phyloP scores from a whole-genome alignment of 352 stramenopile species.

The Pythium guiyangense region DNA sequence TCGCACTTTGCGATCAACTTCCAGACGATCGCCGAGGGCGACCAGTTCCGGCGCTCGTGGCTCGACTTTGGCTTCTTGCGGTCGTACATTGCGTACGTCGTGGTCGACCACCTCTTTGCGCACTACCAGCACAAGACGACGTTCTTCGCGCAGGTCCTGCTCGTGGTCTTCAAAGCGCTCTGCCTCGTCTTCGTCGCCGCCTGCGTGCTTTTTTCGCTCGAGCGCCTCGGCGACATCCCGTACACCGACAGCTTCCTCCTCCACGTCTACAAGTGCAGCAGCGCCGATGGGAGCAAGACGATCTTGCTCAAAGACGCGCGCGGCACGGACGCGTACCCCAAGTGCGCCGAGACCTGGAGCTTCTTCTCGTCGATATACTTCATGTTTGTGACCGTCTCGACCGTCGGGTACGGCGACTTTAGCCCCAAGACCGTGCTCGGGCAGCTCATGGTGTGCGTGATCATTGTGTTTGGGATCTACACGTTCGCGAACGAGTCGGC shows the following conservation, averaged over 20 bases:
- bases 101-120: slow-evolving; percentile 67
- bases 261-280: slow-evolving; percentile 83
- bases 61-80: slow-evolving; percentile 85
- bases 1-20: slow-evolving; percentile 80
- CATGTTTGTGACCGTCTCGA: slow-evolving; percentile 87
- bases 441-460: slow-evolving; percentile 68
- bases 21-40: slow-evolving; percentile 54
- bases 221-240: slow-evolving; percentile 77
- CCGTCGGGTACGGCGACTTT: slow-evolving; percentile 85
- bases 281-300: slow-evolving; percentile 30
- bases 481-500: slow-evolving; percentile 83
- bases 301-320: slow-evolving; percentile 52
- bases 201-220: slow-evolving; percentile 79
- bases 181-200: slow-evolving; percentile 83
- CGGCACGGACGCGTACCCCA: slow-evolving; percentile 39
- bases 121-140: slow-evolving; percentile 69
- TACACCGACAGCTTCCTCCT: slow-evolving; percentile 80
- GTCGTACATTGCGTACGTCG: slow-evolving; percentile 81
- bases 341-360: slow-evolving; percentile 78
- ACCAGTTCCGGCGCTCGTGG: slow-evolving; percentile 63
- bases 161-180: slow-evolving; percentile 72
- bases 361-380: slow-evolving; percentile 89
- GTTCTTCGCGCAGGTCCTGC: slow-evolving; percentile 69
- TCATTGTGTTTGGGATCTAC: slow-evolving; percentile 87
- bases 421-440: slow-evolving; percentile 80